Evolutionary conservation across 129 eudicot genomes (phyloP).

Genomic region (Flaveria ramosissima): DNA sequence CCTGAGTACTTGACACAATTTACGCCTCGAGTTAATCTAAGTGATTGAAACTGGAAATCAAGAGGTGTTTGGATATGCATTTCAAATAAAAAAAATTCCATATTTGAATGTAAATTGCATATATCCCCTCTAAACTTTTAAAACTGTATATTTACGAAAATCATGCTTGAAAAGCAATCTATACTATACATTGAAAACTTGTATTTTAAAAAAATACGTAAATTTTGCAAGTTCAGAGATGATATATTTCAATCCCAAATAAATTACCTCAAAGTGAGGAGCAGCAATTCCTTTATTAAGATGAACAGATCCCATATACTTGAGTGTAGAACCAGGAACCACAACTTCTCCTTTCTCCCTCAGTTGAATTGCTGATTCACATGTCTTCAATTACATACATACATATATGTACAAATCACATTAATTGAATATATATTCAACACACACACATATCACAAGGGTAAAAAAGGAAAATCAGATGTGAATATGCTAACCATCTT

Average conservation of each 20-base stretch:
- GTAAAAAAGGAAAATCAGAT: not conserved
- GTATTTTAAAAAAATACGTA: too few relatives aligned
- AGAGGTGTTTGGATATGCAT: not conserved
- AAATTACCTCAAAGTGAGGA: conserved; percentile 68
- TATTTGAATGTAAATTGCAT: too few relatives aligned
- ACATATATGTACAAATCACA: not conserved
- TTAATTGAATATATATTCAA: not conserved
- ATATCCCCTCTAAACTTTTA: too few relatives aligned
- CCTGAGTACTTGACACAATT: not conserved
- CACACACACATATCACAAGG: not conserved
- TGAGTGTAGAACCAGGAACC: conserved; percentile 61
- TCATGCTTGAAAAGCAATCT: too few relatives aligned
- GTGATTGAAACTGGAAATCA: not conserved
- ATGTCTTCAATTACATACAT: conserved; percentile 38
- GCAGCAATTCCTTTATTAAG: conserved; percentile 54
- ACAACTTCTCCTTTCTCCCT: conserved; percentile 74
- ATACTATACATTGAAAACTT: too few relatives aligned
- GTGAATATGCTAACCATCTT: conserved; percentile 51
- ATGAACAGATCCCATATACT: conserved; percentile 64
- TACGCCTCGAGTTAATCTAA: not conserved
- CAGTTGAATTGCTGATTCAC: conserved; percentile 69
- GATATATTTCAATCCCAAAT: not conserved
- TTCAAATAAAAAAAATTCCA: too few relatives aligned
- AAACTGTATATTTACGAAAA: too few relatives aligned
- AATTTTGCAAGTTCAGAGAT: too few relatives aligned